phyloP scores from a whole-genome alignment of 257 asterid species.

The Eustoma russellianum region DNA sequence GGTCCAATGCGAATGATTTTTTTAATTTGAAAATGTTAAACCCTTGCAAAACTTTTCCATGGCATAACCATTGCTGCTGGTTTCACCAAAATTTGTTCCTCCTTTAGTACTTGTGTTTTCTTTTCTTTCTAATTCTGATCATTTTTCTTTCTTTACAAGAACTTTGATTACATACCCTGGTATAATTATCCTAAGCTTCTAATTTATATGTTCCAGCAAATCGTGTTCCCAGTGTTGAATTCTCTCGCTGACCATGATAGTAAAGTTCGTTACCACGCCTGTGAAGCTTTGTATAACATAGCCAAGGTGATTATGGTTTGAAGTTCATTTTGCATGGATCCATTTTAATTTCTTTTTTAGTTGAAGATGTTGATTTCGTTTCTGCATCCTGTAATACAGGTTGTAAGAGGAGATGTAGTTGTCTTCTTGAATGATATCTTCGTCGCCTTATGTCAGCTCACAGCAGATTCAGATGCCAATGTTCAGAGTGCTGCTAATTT shows the following conservation, averaged over 20 bases:
- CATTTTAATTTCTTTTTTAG: not conserved
- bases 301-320: conserved; percentile 61
- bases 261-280: conserved; percentile 96
- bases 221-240: conserved; percentile 84
- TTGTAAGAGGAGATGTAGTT: conserved; percentile 95
- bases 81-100: too few species aligned
- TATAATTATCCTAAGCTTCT: too few species aligned
- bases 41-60: too few species aligned
- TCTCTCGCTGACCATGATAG: conserved; percentile 95
- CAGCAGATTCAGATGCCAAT: conserved; percentile 96
- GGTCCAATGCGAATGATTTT: too few species aligned
- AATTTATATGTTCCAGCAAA: conserved; percentile 41
- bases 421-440: conserved; percentile 95
- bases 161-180: too few species aligned
- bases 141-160: too few species aligned
- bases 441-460: conserved; percentile 91
- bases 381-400: conserved; percentile 39
- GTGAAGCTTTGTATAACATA: conserved; percentile 96
- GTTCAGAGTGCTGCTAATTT: conserved; percentile 99
- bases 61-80: too few species aligned
- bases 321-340: conserved; percentile 5
- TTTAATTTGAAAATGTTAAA: too few species aligned
- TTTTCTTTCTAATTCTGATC: too few species aligned
- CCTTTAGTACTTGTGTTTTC: too few species aligned
- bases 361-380: conserved; percentile 18